phyloP scores from a whole-genome alignment of 2,329 filamentous ascomycete species.

The Aspergillus ochraceoroseus region DNA sequence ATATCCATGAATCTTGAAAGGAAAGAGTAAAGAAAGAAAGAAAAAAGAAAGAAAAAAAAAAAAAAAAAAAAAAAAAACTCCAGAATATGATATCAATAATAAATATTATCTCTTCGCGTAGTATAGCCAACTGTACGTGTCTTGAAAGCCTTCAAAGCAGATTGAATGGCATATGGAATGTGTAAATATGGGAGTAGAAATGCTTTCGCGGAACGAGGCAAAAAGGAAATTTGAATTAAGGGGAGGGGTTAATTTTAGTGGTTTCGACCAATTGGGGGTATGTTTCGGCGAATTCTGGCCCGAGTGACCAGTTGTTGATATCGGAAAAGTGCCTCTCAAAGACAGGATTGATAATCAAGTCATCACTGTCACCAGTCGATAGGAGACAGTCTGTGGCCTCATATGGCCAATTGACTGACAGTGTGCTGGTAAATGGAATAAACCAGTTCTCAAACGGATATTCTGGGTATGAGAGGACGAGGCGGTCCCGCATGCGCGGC shows the following conservation, averaged over 20 bases:
- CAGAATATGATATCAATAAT: background rate
- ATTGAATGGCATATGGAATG: no score
- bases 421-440: slow-evolving; percentile 69
- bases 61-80: no score
- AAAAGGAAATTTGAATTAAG: background rate
- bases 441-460: slow-evolving; percentile 77
- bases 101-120: no score
- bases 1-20: no score
- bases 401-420: slow-evolving; percentile 81
- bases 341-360: slow-evolving; percentile 76
- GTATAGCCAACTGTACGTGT: no score
- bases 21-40: no score
- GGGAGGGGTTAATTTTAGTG: slow-evolving; percentile 31
- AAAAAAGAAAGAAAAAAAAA: background rate
- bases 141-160: no score
- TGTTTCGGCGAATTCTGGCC: slow-evolving; percentile 59
- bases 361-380: slow-evolving; percentile 49
- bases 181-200: no score
- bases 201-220: background rate
- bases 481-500: slow-evolving; percentile 66
- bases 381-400: slow-evolving; percentile 66
- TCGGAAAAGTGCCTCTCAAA: slow-evolving; percentile 75
- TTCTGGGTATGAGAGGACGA: slow-evolving; percentile 52
- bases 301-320: slow-evolving; percentile 76
- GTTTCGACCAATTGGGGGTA: slow-evolving; percentile 56